Conservation (phyloP, 495 filamentous ascomycete species). For the Aspergillus sparsus region DNA sequence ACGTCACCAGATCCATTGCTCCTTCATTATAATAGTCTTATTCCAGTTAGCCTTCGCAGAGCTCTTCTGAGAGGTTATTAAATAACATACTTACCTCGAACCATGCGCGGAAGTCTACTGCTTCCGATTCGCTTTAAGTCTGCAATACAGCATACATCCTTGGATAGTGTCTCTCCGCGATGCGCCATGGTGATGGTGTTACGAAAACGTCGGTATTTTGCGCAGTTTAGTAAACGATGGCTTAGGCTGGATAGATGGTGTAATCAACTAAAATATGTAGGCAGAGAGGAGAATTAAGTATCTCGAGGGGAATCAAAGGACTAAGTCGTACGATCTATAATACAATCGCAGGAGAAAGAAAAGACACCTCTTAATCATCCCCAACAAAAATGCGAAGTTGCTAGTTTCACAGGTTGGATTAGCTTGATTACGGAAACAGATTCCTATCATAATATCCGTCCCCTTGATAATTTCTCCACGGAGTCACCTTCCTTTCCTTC, state of each 20-base stretch:
- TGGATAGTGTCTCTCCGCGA: slow-evolving; percentile 33
- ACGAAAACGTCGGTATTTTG: too few relatives aligned
- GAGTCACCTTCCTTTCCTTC: slow-evolving; percentile 17
- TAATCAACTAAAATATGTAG: not conserved
- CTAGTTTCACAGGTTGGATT: too few relatives aligned
- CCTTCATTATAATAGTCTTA: slow-evolving; percentile 55
- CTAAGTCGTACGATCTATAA: not conserved
- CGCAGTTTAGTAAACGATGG: not conserved
- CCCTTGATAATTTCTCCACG: slow-evolving; percentile 3
- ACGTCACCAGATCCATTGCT: slow-evolving; percentile 44
- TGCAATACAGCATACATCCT: slow-evolving; percentile 39
- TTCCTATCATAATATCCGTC: not conserved
- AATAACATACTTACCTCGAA: slow-evolving; percentile 27
- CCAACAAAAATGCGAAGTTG: too few relatives aligned
- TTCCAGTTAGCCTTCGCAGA: too few relatives aligned
- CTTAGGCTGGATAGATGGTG: not conserved
- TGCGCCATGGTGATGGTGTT: slow-evolving; percentile 30
- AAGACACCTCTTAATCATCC: too few relatives aligned
- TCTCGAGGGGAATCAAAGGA: not conserved
- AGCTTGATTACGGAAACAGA: not conserved
- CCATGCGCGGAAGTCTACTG: slow-evolving; percentile 29
- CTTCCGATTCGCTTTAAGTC: slow-evolving; percentile 36
- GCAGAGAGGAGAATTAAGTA: not conserved
- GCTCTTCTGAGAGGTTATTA: too few relatives aligned
- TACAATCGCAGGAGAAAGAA: too few relatives aligned